Conservation (phyloP, 257 asterid species). For the Leonotis leonurus region DNA sequence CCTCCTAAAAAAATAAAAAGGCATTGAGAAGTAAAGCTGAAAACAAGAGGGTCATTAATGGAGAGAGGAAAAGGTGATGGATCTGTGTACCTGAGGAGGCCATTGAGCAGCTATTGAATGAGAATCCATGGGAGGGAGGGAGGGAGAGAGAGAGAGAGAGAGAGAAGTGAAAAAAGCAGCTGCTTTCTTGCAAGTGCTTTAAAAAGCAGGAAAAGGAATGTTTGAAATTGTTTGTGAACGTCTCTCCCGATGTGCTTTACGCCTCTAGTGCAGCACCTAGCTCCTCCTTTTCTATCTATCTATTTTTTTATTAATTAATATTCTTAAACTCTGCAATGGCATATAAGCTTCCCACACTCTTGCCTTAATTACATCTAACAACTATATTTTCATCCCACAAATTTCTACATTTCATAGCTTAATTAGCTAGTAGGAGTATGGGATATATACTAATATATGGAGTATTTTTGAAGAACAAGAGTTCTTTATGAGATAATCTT, state of each 20-base stretch:
- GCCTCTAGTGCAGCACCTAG: neutral
- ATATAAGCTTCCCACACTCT: neutral
- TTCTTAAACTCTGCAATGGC: neutral
- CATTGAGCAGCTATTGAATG: slow-evolving; percentile 53
- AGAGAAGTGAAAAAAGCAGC: slow-evolving; percentile 20
- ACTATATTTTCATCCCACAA: too few relatives aligned
- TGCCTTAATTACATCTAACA: too few relatives aligned
- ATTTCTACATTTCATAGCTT: too few relatives aligned
- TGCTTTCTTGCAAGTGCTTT: slow-evolving; percentile 46
- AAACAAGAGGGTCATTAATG: neutral
- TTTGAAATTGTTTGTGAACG: slow-evolving; percentile 45
- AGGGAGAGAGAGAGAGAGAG: neutral
- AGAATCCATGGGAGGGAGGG: slow-evolving; percentile 41
- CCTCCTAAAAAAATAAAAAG: neutral
- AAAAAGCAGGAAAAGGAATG: slow-evolving; percentile 48
- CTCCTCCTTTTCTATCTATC: neutral
- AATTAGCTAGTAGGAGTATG: too few relatives aligned
- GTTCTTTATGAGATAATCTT: too few relatives aligned
- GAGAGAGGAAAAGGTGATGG: slow-evolving; percentile 5
- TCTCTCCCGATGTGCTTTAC: slow-evolving; percentile 30
- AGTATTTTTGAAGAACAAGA: too few relatives aligned
- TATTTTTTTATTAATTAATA: neutral
- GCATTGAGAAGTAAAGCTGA: neutral
- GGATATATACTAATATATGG: too few relatives aligned
- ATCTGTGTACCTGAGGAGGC: slow-evolving; percentile 72